Evolutionary conservation across 257 asterid genomes (phyloP).

Genomic region (Solanum sejunctum): DNA sequence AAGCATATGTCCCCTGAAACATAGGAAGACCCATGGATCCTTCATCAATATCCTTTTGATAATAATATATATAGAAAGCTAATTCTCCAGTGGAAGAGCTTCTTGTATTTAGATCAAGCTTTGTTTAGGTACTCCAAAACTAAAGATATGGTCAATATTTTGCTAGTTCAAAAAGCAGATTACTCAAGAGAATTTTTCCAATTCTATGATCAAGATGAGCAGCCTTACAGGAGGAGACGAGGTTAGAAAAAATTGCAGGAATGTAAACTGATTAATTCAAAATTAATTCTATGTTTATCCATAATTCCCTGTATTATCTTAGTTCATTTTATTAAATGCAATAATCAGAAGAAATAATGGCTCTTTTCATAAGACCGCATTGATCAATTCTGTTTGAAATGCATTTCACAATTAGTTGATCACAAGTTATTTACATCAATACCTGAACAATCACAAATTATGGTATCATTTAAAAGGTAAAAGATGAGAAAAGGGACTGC

Average conservation of each 20-base stretch:
- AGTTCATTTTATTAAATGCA: background rate
- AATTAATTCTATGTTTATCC: background rate
- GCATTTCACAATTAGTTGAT: background rate
- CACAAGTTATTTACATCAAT: background rate
- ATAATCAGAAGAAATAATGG: background rate
- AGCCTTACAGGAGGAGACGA: conserved; percentile 67
- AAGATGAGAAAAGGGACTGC: background rate
- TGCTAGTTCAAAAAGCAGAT: conserved; percentile 46
- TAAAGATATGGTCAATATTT: conserved; percentile 33
- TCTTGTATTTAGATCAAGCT: conserved; percentile 62
- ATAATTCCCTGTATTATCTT: background rate
- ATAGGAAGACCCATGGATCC: conserved; percentile 60
- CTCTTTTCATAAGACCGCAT: background rate
- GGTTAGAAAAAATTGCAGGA: conserved; percentile 58
- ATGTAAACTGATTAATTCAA: conserved; percentile 23
- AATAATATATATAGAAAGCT: conserved; percentile 41
- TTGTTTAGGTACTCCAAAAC: conserved; percentile 37
- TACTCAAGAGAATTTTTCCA: conserved; percentile 40
- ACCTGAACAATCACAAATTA: background rate
- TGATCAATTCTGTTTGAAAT: background rate
- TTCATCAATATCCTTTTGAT: conserved; percentile 45
- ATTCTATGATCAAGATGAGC: conserved; percentile 81
- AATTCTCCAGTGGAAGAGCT: conserved; percentile 31
- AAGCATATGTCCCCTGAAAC: conserved; percentile 34
- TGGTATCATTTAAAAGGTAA: background rate